Base-by-base conservation (phyloP, 108 stramenopile species). In the Phaeodactylum tricornutum region DNA sequence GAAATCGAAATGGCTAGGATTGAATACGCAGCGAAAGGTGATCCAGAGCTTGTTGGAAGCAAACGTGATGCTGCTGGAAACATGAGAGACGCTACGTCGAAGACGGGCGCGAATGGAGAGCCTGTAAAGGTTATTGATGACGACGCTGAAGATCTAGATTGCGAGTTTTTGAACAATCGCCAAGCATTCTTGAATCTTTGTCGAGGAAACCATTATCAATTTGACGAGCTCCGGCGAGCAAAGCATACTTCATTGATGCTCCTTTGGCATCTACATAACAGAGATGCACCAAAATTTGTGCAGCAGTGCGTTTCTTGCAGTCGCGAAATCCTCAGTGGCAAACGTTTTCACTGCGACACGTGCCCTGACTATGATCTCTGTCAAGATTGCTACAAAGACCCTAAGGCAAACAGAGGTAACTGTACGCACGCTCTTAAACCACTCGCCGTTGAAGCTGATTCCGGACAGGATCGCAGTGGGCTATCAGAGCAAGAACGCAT, bases 241-340 rank as follows among this genome's bases (percentile, higher is more conserved):
- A 99, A 99, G 78, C 97, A 99, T 58, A 87, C 94, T 29, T 91
- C 87, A 0, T 96, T 97, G 97, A 97, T 99, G 98, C 92, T 97
- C 3, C 56, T 99, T 48, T 97, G 97, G 84, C 98, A 99, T 70
- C 53, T 97, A 44, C 94, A 93, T 69, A 95, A 97, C 59, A 71
- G 92, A 15, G 92, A 94, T 63, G 93, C 87, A 35, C 93, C 96
- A 8, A 89, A 92, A 57, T 97, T 97, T 72, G 89, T 97, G 7
- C 85, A 86, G 57, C 81, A 82, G 39, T 96, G 92, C 53, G 77
- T 85, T n/a, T 68, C 79, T 19, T 92, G 91, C 46, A 74, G 78
- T 6, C 67, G 81, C 30, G 88, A 92, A 53, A 95, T 95, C 47
- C 53, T 91, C 23, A 40, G 60, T 16, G 91, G 88, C 25, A 74